Evolutionary conservation across 2,329 filamentous ascomycete species (phyloP).

Genomic region (Rosellinia necatrix): DNA sequence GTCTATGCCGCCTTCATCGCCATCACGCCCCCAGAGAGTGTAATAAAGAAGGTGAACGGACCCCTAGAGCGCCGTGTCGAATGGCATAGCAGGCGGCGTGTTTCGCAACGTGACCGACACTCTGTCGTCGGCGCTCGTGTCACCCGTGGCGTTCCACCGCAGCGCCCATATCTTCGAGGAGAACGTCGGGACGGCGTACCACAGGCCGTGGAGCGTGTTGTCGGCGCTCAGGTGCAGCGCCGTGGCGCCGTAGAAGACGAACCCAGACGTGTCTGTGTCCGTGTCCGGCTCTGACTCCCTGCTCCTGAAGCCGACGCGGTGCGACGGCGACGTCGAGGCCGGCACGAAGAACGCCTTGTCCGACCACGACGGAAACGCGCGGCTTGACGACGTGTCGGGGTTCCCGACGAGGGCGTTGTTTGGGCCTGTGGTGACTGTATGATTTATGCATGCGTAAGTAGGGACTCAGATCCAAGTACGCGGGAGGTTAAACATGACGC

Average conservation of each 20-base stretch:
- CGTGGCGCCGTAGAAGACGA: constrained; percentile 36
- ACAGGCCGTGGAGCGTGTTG: constrained; percentile 29
- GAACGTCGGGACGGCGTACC: constrained; percentile 31
- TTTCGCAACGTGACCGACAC: constrained; percentile 31
- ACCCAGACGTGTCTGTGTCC: constrained; percentile 28
- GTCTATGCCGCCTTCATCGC: too few species aligned
- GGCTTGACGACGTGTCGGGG: constrained; percentile 26
- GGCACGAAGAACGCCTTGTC: constrained; percentile 36
- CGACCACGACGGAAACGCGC: constrained; percentile 29
- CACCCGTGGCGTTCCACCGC: constrained; percentile 33
- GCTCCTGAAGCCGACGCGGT: constrained; percentile 31
- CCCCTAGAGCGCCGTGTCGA: neutral
- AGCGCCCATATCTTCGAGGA: constrained; percentile 29
- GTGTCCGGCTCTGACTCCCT: neutral
- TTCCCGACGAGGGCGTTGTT: constrained; percentile 28
- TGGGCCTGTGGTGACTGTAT: constrained; percentile 23
- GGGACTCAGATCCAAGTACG: too few species aligned
- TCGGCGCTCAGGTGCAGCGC: constrained; percentile 23
- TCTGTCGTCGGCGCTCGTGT: constrained; percentile 12
- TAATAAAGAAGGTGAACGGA: too few species aligned
- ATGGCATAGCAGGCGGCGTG: constrained; percentile 20
- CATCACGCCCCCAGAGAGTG: too few species aligned
- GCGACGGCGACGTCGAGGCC: constrained; percentile 20
- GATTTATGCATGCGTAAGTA: neutral
- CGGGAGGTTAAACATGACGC: neutral